Conservation (phyloP, 345 rosid species). For the Trapa bicornis region DNA sequence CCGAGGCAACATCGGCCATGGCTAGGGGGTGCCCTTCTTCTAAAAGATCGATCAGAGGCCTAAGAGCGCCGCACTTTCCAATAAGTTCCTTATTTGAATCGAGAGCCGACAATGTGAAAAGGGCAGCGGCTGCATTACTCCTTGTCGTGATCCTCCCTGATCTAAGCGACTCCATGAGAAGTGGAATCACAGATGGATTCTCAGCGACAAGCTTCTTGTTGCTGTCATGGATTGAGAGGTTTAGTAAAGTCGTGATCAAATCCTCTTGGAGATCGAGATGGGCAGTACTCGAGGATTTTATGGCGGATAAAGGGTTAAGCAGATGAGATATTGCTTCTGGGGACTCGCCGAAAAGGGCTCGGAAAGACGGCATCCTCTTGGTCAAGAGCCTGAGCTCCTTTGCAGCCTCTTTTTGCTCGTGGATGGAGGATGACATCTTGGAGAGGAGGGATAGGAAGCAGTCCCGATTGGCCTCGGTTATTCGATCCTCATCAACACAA, state of each 20-base stretch:
- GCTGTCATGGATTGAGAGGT: slow-evolving; percentile 80
- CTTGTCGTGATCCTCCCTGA: slow-evolving; percentile 55
- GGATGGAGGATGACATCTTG: slow-evolving; percentile 36
- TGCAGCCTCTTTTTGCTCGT: slow-evolving; percentile 69
- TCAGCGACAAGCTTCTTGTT: slow-evolving; percentile 88
- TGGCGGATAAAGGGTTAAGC: slow-evolving; percentile 36
- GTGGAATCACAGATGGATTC: slow-evolving; percentile 56
- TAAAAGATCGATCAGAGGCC: slow-evolving; percentile 60
- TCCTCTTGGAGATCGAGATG: slow-evolving; percentile 75
- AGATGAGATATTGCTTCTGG: slow-evolving; percentile 47
- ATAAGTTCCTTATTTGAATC: slow-evolving; percentile 73
- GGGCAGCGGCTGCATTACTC: slow-evolving; percentile 88
- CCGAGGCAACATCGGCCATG: slow-evolving; percentile 82
- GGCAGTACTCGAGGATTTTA: slow-evolving; percentile 19
- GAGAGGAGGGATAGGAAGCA: slow-evolving; percentile 47
- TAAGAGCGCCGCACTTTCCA: slow-evolving; percentile 64
- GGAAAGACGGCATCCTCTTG: slow-evolving; percentile 53
- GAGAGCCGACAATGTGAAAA: slow-evolving; percentile 78
- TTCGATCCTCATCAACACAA: slow-evolving; percentile 32
- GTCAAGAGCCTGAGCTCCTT: slow-evolving; percentile 67
- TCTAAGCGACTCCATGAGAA: slow-evolving; percentile 58
- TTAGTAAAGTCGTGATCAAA: slow-evolving; percentile 71
- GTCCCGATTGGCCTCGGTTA: slow-evolving; percentile 48
- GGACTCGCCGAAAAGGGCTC: slow-evolving; percentile 66
- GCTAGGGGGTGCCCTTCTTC: slow-evolving; percentile 72